phyloP scores from a whole-genome alignment of 306 rosid species.

The Dryas octopetala region DNA sequence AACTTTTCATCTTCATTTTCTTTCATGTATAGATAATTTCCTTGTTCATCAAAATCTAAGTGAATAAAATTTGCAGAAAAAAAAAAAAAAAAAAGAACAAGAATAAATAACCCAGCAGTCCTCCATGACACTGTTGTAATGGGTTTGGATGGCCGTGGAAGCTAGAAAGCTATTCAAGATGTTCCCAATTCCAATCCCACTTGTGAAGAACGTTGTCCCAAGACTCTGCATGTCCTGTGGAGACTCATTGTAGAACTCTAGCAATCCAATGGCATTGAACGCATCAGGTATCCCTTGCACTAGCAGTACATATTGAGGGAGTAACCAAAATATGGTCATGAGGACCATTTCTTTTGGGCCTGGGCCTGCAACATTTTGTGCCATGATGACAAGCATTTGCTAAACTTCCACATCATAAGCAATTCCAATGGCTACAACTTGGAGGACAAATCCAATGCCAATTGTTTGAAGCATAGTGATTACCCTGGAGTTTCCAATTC shows the following conservation, averaged over 20 bases:
- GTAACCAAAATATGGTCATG: conserved; percentile 69
- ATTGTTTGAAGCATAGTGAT: conserved; percentile 58
- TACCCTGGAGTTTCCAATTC: conserved; percentile 48
- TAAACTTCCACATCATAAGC: conserved; percentile 52
- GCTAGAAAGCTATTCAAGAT: conserved; percentile 59
- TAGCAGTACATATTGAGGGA: conserved; percentile 58
- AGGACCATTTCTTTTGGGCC: conserved; percentile 58
- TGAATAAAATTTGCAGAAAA: too few relatives aligned
- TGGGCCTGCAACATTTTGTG: conserved; percentile 39
- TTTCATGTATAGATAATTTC: too few relatives aligned
- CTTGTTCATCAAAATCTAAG: too few relatives aligned
- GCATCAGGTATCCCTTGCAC: conserved; percentile 55
- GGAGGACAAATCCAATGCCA: conserved; percentile 52
- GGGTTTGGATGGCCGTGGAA: conserved; percentile 22
- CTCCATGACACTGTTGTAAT: too few relatives aligned
- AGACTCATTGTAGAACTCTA: conserved; percentile 78
- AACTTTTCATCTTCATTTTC: too few relatives aligned
- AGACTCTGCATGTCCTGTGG: conserved; percentile 79
- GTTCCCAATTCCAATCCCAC: conserved; percentile 69
- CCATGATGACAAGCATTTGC: conserved; percentile 43
- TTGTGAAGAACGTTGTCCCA: conserved; percentile 72
- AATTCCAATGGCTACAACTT: conserved; percentile 45
- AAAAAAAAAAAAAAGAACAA: too few relatives aligned
- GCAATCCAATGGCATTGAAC: conserved; percentile 58
- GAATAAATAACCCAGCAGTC: too few relatives aligned